A percentile compares a stretch with the other conserved stretches of the same genome.
These are phyloP conservation scores for Jacaranda copaia DNA, from an alignment of 257 asterid genomes.

Conservation along the genomic window DNA sequence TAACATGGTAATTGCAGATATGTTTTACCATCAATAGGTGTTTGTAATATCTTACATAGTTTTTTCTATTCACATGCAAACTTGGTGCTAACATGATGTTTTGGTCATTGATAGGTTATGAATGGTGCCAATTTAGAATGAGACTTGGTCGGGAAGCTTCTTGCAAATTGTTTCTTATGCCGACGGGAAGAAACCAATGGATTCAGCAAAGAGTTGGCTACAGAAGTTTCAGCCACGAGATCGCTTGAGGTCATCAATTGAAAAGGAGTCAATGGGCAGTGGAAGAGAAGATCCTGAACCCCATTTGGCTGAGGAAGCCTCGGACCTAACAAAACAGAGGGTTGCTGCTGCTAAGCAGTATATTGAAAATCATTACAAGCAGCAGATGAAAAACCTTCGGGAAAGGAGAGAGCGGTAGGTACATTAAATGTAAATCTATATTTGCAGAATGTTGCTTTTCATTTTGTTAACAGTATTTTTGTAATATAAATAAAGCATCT, in stretches of 20 bases:
- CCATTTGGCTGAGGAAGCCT: constrained; percentile 67
- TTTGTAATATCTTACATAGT: background rate
- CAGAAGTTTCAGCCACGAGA: constrained; percentile 65
- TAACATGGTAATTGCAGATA: background rate
- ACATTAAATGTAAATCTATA: constrained; percentile 14
- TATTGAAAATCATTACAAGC: constrained; percentile 81
- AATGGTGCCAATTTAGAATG: constrained; percentile 36
- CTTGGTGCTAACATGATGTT: background rate
- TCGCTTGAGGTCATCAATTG: constrained; percentile 43
- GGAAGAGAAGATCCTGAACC: constrained; percentile 57
- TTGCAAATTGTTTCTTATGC: constrained; percentile 33
- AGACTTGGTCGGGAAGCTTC: constrained; percentile 32
- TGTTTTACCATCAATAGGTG: background rate
- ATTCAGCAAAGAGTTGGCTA: constrained; percentile 70
- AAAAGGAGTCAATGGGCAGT: constrained; percentile 59
- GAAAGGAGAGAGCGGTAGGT: constrained; percentile 76
- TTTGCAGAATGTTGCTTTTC: background rate
- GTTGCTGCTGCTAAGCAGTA: constrained; percentile 85
- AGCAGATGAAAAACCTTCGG: constrained; percentile 70
- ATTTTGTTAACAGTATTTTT: background rate
- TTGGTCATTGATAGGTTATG: constrained; percentile 31
- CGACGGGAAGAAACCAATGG: constrained; percentile 52
- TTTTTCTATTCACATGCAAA: background rate
- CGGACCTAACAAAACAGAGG: constrained; percentile 68
- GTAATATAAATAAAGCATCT: background rate